Conservation (phyloP, 371 early-diverging fungal genomes). For the Mucor plumbeus region DNA sequence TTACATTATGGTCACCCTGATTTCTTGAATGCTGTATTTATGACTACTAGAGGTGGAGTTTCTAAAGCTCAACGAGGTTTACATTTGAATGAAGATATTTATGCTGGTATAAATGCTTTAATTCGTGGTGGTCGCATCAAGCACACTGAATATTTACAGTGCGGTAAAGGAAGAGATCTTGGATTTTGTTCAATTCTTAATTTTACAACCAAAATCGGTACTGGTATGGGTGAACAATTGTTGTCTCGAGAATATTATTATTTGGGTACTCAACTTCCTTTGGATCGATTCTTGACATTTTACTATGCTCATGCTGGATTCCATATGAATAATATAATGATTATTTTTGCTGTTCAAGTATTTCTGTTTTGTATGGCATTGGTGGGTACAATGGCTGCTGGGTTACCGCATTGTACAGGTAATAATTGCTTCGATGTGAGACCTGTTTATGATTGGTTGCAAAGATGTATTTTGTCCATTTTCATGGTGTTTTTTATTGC, state of each 20-base stretch:
- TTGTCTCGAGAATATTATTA: constrained; percentile 91
- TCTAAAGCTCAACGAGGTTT: constrained; percentile 92
- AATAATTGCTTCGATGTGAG: constrained; percentile 72
- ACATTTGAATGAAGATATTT: constrained; percentile 93
- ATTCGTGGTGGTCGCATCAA: constrained; percentile 87
- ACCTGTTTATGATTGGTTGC: constrained; percentile 82
- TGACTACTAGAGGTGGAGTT: constrained; percentile 89
- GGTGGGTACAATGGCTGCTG: constrained; percentile 73
- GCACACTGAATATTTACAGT: constrained; percentile 92
- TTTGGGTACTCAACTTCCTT: constrained; percentile 82
- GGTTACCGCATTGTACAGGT: constrained; percentile 56
- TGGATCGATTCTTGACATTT: constrained; percentile 89
- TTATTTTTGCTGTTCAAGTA: constrained; percentile 84
- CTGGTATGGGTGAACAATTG: constrained; percentile 94
- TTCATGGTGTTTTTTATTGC: constrained; percentile 82
- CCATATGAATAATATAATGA: constrained; percentile 92
- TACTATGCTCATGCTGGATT: constrained; percentile 91
- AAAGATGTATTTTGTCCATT: constrained; percentile 78
- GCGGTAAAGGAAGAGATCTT: constrained; percentile 92
- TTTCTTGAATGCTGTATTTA: constrained; percentile 87
- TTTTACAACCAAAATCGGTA: constrained; percentile 91
- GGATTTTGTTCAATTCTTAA: constrained; percentile 90
- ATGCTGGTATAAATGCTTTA: constrained; percentile 90
- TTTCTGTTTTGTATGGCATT: constrained; percentile 83
- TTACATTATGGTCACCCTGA: constrained; percentile 95